Percentiles rank a stretch among this genome's conserved stretches.
Conservation (phyloP, 2,329 filamentous ascomycete genomes). For the Scedosporium boydii region DNA sequence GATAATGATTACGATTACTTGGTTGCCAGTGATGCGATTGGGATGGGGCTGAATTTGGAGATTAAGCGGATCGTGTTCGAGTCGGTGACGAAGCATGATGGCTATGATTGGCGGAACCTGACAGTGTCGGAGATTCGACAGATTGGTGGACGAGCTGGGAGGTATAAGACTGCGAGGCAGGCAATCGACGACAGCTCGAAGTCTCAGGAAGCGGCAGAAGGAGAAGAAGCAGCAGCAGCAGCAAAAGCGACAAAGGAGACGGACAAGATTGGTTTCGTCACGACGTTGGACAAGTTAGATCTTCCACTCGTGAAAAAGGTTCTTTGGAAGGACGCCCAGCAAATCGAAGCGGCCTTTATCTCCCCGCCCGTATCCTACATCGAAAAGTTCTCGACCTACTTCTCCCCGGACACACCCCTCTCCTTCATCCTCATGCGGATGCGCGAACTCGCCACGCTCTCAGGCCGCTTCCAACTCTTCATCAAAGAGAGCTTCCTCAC, state of each 20-base stretch:
- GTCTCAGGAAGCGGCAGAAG: background rate
- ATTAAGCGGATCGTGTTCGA: constrained; percentile 90
- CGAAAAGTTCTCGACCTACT: constrained; percentile 70
- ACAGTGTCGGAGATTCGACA: constrained; percentile 78
- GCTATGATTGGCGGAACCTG: constrained; percentile 45
- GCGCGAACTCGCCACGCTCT: constrained; percentile 55
- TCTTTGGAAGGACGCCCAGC: constrained; percentile 53
- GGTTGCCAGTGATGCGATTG: constrained; percentile 90
- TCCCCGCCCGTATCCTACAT: constrained; percentile 62
- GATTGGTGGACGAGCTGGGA: constrained; percentile 85
- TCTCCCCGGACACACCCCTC: constrained; percentile 71
- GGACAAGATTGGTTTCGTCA: constrained; percentile 62
- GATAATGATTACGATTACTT: constrained; percentile 92
- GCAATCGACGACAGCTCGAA: constrained; percentile 19
- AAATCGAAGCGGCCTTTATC: constrained; percentile 63
- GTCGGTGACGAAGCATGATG: constrained; percentile 62
- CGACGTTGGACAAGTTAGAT: constrained; percentile 65
- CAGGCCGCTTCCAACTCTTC: constrained; percentile 58
- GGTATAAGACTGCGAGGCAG: constrained; percentile 65
- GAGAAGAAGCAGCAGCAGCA: background rate
- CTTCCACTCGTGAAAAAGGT: constrained; percentile 50
- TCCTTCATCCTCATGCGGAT: constrained; percentile 73
- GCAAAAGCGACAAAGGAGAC: constrained; percentile 9
- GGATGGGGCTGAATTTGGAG: constrained; percentile 91
- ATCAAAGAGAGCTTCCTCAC: constrained; percentile 48